Conservation (phyloP, 192 early-diverging fungal genomes). For the Backusella liffmaniae region DNA sequence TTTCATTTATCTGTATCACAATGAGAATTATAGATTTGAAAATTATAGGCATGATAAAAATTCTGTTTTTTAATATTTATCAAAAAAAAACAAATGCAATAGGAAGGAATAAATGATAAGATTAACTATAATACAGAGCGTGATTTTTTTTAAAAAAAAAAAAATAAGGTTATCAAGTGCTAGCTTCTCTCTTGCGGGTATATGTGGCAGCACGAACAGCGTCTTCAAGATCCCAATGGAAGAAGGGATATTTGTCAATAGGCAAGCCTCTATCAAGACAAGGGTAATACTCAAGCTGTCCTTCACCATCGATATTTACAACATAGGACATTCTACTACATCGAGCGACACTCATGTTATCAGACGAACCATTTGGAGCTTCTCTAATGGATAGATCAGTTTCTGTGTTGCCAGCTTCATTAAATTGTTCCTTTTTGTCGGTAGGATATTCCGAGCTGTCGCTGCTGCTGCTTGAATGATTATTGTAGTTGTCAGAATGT, state of each 20-base stretch:
- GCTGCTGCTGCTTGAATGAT: not conserved
- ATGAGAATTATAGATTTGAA: not conserved
- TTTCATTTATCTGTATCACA: conserved; percentile 1
- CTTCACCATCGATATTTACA: conserved; percentile 7
- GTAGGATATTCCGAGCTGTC: not conserved
- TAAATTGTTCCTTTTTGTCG: not conserved
- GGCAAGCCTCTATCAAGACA: conserved; percentile 3
- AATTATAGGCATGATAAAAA: not conserved
- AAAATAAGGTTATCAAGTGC: not conserved
- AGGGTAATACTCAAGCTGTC: not conserved
- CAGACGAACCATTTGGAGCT: not conserved
- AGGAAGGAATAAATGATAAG: not conserved
- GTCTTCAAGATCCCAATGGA: conserved; percentile 31
- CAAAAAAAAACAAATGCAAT: not conserved
- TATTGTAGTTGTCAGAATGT: not conserved
- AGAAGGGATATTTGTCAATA: conserved; percentile 21
- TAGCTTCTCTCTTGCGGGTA: not conserved
- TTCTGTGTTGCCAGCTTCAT: not conserved
- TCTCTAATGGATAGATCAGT: not conserved
- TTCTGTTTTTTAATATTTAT: conserved; percentile 11
- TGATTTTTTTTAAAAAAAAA: not conserved
- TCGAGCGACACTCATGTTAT: not conserved
- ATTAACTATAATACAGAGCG: not conserved
- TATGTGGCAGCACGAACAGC: conserved; percentile 21
- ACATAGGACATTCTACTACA: conserved; percentile 12